phyloP scores from a whole-genome alignment of 306 rosid genomes.

The Cucurbita maxima region DNA sequence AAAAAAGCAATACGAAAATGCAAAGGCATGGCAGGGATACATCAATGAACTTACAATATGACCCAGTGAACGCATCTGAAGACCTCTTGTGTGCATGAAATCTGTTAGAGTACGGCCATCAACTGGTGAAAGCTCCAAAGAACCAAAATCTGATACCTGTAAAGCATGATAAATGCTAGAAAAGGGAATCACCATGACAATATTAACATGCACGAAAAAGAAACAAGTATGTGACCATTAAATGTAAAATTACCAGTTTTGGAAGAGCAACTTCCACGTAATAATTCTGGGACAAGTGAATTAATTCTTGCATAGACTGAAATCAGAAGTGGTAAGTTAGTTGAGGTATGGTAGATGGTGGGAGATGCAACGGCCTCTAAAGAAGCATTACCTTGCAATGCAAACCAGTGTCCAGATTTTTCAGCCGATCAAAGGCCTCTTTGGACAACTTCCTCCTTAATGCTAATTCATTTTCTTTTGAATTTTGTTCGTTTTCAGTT shows the following conservation, averaged over 20 bases:
- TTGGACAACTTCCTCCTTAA: conserved; percentile 48
- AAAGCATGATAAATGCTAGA: conserved; percentile 18
- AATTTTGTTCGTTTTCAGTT: conserved; percentile 31
- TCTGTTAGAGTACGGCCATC: conserved; percentile 98
- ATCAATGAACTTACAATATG: conserved; percentile 68
- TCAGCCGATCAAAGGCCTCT: conserved; percentile 67
- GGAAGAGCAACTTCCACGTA: conserved; percentile 95
- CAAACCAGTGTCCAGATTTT: conserved; percentile 87
- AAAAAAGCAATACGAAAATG: background rate
- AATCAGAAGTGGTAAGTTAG: conserved; percentile 18
- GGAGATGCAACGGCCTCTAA: background rate
- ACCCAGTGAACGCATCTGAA: conserved; percentile 85
- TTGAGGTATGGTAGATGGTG: conserved; percentile 15
- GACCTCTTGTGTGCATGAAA: conserved; percentile 98
- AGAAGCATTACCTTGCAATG: conserved; percentile 68
- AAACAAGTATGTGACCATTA: conserved; percentile 16
- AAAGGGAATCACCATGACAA: conserved; percentile 17
- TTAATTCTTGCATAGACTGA: conserved; percentile 79
- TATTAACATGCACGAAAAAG: conserved; percentile 7
- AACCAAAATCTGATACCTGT: conserved; percentile 98
- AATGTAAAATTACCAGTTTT: conserved; percentile 61
- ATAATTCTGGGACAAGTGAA: conserved; percentile 59
- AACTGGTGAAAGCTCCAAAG: conserved; percentile 94
- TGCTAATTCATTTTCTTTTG: conserved; percentile 66
- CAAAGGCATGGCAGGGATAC: background rate